phyloP scores from a whole-genome alignment of 1,139 yeast genomes.

The Saccharomycopsis crataegensis region DNA sequence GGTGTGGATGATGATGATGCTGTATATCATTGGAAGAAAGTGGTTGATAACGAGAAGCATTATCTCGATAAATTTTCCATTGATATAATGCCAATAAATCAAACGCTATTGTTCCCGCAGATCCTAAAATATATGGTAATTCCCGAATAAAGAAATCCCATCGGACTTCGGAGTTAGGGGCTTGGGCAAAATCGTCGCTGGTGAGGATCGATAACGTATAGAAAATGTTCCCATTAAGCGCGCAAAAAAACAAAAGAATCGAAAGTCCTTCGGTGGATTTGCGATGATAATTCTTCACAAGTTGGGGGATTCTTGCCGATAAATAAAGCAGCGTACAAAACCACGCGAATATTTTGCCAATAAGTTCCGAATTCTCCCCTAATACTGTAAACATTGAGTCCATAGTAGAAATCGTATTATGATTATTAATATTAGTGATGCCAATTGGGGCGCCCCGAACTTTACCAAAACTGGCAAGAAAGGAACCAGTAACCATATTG shows the following conservation, averaged over 20 bases:
- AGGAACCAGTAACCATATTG: constrained; percentile 18
- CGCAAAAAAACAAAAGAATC: constrained; percentile 69
- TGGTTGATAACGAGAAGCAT: background rate
- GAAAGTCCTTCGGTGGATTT: constrained; percentile 84
- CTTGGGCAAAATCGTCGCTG: constrained; percentile 30
- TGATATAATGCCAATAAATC: constrained; percentile 75
- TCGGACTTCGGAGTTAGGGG: constrained; percentile 27
- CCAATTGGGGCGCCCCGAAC: constrained; percentile 13
- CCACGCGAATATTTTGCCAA: constrained; percentile 72
- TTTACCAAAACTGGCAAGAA: constrained; percentile 18
- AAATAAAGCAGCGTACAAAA: constrained; percentile 69
- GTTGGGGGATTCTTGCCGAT: constrained; percentile 78
- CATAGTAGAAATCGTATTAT: background rate
- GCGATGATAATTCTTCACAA: constrained; percentile 64
- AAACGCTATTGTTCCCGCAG: constrained; percentile 78
- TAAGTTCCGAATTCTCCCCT: constrained; percentile 4
- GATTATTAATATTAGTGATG: background rate
- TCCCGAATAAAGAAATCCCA: constrained; percentile 53
- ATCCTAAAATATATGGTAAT: constrained; percentile 76
- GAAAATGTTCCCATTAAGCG: constrained; percentile 70
- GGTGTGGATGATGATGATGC: no score
- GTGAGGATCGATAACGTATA: constrained; percentile 72
- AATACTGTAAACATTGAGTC: background rate
- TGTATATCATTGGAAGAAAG: no score
- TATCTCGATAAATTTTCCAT: constrained; percentile 29